Evolutionary conservation across 176 grass and related monocot species (phyloP).

Genomic region (Echinochloa phyllopogon): DNA sequence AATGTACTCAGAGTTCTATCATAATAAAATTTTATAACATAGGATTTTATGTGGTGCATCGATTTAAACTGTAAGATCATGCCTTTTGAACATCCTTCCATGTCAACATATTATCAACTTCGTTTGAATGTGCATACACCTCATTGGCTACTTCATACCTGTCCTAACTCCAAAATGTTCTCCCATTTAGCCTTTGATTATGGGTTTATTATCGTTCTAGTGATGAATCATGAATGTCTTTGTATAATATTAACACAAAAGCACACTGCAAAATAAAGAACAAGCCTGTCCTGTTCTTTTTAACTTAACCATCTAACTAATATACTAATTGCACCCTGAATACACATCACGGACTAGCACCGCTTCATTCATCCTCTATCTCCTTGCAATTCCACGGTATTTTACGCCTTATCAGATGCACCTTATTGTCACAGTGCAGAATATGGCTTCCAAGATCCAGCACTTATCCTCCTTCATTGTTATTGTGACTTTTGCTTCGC

Average conservation of each 20-base stretch:
- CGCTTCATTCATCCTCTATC: neutral
- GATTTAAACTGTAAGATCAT: neutral
- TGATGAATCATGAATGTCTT: neutral
- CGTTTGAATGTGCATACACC: neutral
- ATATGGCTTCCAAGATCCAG: constrained; percentile 50
- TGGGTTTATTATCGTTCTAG: neutral
- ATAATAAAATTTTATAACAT: neutral
- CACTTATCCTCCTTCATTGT: constrained; percentile 30
- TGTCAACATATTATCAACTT: constrained; percentile 12
- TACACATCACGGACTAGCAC: neutral
- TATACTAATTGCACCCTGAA: neutral
- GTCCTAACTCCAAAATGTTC: neutral
- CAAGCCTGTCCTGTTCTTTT: neutral
- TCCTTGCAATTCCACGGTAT: neutral
- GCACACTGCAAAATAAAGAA: neutral
- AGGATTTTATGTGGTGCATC: neutral
- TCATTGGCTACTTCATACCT: neutral
- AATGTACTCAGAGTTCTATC: neutral
- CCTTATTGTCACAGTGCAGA: constrained; percentile 23
- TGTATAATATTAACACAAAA: neutral
- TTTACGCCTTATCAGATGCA: neutral
- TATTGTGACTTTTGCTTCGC: neutral
- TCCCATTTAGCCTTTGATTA: neutral
- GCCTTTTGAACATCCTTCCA: neutral
- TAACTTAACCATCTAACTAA: neutral